Evolutionary conservation across 495 filamentous ascomycete species (phyloP).

Genomic region (Polyplosphaeria fusca): DNA sequence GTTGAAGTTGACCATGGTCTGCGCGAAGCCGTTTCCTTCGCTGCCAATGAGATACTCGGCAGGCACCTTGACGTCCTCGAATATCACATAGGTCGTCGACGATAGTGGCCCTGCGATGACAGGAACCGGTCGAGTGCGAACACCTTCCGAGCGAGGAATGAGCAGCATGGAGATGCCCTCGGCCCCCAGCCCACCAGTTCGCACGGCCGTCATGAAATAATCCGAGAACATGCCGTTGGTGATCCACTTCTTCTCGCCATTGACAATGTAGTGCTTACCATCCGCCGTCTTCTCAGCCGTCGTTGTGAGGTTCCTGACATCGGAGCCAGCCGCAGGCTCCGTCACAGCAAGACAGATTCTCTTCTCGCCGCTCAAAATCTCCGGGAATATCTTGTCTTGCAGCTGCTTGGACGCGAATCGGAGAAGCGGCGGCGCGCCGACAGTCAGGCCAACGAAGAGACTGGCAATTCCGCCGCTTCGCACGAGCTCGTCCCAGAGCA

Average conservation of each 20-base stretch:
- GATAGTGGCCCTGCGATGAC: slow-evolving; percentile 17
- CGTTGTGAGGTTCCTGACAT: slow-evolving; percentile 31
- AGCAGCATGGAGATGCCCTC: slow-evolving; percentile 36
- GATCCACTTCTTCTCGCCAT: slow-evolving; percentile 39
- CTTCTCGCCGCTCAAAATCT: slow-evolving; percentile 34
- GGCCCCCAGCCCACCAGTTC: slow-evolving; percentile 31
- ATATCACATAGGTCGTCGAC: slow-evolving; percentile 34
- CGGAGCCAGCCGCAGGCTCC: slow-evolving; percentile 29
- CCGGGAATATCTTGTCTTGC: slow-evolving; percentile 30
- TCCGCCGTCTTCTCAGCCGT: slow-evolving; percentile 29
- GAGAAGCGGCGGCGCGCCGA: slow-evolving; percentile 24
- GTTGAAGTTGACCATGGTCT: slow-evolving; percentile 38
- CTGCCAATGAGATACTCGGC: slow-evolving; percentile 29
- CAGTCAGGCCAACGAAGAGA: slow-evolving; percentile 27
- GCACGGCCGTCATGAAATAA: slow-evolving; percentile 37
- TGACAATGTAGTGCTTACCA: slow-evolving; percentile 34
- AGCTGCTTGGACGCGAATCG: slow-evolving; percentile 17
- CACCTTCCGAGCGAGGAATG: slow-evolving; percentile 29
- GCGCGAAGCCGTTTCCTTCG: slow-evolving; percentile 29
- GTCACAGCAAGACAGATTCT: slow-evolving; percentile 35
- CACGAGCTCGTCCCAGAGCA: slow-evolving; percentile 33
- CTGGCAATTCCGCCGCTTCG: slow-evolving; percentile 19
- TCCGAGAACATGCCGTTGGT: slow-evolving; percentile 36
- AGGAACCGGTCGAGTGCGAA: slow-evolving; percentile 26
- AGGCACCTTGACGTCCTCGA: slow-evolving; percentile 36